Base-by-base conservation (phyloP, 768 basidiomycete genomes). In the Leccinum subgranulosum region DNA sequence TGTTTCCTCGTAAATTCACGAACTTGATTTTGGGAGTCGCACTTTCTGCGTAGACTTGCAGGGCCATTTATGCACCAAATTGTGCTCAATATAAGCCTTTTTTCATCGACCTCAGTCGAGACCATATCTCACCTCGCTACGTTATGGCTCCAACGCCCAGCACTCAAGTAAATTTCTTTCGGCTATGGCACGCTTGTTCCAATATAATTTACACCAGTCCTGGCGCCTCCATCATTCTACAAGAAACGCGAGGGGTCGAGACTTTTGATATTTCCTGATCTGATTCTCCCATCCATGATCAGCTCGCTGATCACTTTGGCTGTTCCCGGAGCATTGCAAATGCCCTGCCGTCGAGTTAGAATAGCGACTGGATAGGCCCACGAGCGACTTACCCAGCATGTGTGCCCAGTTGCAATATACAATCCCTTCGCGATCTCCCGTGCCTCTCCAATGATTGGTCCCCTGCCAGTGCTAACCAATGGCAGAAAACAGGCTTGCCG, bases 251-350 rank as follows among this genome's bases (percentile, higher is more conserved):
- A 71, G 9, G 77, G 84, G 51, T 73, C 77, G 43, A 86, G 75
- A 59, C 69, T 76, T 60, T 72, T 73, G 61, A 87, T 66, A 51
- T 84, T 75, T 1, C 83, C 84, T 56, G 84, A 86, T 36, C 66
- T 76, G 49, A 82, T 81, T 58, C 79, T 79, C 11, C 88, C 88
- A 31, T 86, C 81, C 73, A 93, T 75, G 7, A 94, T 73, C 17
- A 90, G 73, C 69, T 92, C 89, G 14, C 83, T 76, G 43, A 97
- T 69, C 7, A 82, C 84, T 62, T 80, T 83, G 1, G 87, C 94
- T 3, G 92, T 94, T 4, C 90, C 93, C 0, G 93, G 92, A 3
- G 86, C 91, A 68, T 90, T 90, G 69, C 84, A 90, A 43, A 90
- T 86, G 0, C 89, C 88, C 88, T 88, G 55, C 43, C 7, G 33